phyloP scores from a whole-genome alignment of 371 early-diverging fungal species.

The Mortierella sp. region DNA sequence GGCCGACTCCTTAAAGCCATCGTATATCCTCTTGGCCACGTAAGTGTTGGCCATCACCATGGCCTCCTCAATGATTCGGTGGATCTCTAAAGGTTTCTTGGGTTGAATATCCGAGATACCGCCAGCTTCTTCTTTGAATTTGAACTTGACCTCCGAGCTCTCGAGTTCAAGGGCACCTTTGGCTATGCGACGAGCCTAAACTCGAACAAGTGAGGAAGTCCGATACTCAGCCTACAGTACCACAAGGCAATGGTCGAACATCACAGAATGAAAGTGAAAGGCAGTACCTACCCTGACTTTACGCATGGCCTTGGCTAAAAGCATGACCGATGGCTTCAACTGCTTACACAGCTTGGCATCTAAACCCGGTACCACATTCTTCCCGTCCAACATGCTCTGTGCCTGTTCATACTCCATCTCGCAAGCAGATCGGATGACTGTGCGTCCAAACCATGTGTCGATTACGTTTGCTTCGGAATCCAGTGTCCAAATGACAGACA shows the following conservation, averaged over 20 bases:
- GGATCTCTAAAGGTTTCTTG: constrained; percentile 87
- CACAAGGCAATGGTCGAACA: no score
- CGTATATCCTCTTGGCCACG: constrained; percentile 89
- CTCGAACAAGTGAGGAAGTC: not conserved
- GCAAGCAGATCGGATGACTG: constrained; percentile 84
- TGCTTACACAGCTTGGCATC: constrained; percentile 60
- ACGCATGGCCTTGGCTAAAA: constrained; percentile 68
- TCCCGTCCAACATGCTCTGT: constrained; percentile 82
- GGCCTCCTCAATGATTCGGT: constrained; percentile 97
- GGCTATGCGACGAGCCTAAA: constrained; percentile 62
- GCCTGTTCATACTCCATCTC: constrained; percentile 96
- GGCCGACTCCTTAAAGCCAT: constrained; percentile 83
- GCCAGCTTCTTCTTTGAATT: constrained; percentile 67
- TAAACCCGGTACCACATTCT: constrained; percentile 59
- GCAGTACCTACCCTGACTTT: constrained; percentile 57
- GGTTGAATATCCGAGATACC: constrained; percentile 76
- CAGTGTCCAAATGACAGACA: constrained; percentile 81
- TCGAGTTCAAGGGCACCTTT: constrained; percentile 80
- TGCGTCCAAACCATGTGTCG: constrained; percentile 79
- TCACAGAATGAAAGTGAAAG: not conserved
- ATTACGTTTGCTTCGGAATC: constrained; percentile 63
- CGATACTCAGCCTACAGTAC: not conserved
- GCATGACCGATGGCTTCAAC: constrained; percentile 60
- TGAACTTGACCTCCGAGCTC: constrained; percentile 81
- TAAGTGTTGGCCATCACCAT: constrained; percentile 98